Evolutionary conservation across 768 basidiomycete species (phyloP).

Genomic region (Suillus bovinus): DNA sequence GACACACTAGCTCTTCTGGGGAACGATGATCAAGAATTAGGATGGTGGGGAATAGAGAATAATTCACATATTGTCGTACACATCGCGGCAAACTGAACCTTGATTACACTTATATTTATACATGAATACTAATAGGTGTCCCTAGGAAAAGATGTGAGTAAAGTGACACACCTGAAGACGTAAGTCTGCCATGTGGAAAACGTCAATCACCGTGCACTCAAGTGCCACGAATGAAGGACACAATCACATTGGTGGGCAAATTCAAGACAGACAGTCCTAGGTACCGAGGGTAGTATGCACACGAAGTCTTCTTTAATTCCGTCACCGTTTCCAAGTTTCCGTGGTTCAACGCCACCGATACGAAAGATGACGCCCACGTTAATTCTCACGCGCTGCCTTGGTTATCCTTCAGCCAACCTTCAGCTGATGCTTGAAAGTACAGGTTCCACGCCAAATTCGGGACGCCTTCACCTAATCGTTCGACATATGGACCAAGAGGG

Average conservation of each 20-base stretch:
- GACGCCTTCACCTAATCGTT: conserved; percentile 33
- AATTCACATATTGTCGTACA: conserved; percentile 38
- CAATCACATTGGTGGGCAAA: conserved; percentile 1
- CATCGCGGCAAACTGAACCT: conserved; percentile 16
- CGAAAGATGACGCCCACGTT: neutral
- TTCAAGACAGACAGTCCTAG: neutral
- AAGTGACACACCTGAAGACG: neutral
- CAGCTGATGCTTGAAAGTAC: conserved; percentile 4
- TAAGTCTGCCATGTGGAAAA: neutral
- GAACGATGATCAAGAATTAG: conserved; percentile 53
- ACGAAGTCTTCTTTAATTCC: conserved; percentile 1
- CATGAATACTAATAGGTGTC: conserved; percentile 11
- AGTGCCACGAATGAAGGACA: neutral
- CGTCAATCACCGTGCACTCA: neutral
- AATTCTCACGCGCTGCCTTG: conserved; percentile 4
- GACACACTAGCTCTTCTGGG: conserved; percentile 48
- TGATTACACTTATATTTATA: conserved; percentile 1
- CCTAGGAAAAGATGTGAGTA: conserved; percentile 1
- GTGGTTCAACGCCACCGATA: neutral
- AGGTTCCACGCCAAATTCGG: conserved; percentile 24
- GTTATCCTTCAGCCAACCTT: neutral
- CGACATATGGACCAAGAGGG: conserved; percentile 36
- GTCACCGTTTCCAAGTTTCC: neutral
- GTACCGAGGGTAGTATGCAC: neutral
- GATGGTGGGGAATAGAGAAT: conserved; percentile 74